Evolutionary conservation across 2,329 filamentous ascomycete genomes (phyloP).

Genomic region (Passalora sequoiae): DNA sequence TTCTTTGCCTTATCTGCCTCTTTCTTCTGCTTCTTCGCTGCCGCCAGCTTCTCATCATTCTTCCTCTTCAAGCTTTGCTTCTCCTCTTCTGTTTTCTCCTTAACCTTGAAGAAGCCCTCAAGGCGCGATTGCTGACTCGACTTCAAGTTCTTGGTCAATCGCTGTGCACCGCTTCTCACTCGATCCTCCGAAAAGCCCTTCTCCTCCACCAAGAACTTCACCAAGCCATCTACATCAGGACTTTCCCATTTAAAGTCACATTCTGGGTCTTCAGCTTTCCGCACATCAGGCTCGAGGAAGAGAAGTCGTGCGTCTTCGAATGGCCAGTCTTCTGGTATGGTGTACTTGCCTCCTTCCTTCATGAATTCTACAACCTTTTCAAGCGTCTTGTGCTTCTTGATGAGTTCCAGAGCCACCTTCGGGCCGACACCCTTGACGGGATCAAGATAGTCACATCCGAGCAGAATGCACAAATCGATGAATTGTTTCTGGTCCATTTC

Average conservation of each 20-base stretch:
- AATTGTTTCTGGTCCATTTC: conserved; percentile 87
- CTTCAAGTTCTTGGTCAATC: conserved; percentile 86
- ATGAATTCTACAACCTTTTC: conserved; percentile 82
- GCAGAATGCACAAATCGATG: conserved; percentile 93
- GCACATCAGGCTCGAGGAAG: conserved; percentile 88
- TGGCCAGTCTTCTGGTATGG: conserved; percentile 93
- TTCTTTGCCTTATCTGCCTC: conserved; percentile 94
- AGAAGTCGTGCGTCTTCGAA: conserved; percentile 85
- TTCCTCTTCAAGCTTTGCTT: conserved; percentile 85
- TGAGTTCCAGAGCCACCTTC: conserved; percentile 84
- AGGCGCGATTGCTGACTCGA: conserved; percentile 82
- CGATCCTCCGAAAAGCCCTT: conserved; percentile 97
- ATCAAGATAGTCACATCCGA: conserved; percentile 96
- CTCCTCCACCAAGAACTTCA: conserved; percentile 84
- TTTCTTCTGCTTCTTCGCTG: conserved; percentile 94
- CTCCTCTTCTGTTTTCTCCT: conserved; percentile 82
- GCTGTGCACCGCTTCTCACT: conserved; percentile 70
- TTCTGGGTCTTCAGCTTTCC: conserved; percentile 70
- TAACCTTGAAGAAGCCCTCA: conserved; percentile 93
- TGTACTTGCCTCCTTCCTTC: conserved; percentile 72
- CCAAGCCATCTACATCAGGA: conserved; percentile 81
- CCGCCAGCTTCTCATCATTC: conserved; percentile 83
- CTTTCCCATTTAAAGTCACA: conserved; percentile 98
- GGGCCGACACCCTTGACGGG: conserved; percentile 93
- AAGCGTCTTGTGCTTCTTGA: conserved; percentile 82